A percentile compares a stretch with the other conserved stretches of the same genome.
Evolutionary conservation across 2,329 filamentous ascomycete species (phyloP).

Genomic region (Cladosporium phlei): DNA sequence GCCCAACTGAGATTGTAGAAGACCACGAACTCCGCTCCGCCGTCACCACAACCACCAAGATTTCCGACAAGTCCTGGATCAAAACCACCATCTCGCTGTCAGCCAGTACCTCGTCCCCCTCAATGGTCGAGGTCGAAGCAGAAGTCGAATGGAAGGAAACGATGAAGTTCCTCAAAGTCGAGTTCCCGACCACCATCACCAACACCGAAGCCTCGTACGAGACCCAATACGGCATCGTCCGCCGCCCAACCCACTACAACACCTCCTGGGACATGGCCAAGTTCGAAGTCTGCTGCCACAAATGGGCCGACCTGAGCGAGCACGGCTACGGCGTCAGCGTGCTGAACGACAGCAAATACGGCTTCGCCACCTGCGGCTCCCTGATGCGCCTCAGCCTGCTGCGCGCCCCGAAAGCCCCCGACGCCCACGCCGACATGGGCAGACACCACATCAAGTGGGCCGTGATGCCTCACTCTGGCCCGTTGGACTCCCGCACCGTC

Average conservation of each 20-base stretch:
- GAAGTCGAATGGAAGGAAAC: slow-evolving; percentile 97
- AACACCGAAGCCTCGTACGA: slow-evolving; percentile 95
- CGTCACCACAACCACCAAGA: slow-evolving; percentile 76
- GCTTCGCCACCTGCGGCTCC: slow-evolving; percentile 84
- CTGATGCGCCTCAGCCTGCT: slow-evolving; percentile 85
- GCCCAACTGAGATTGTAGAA: slow-evolving; percentile 67
- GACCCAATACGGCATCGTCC: slow-evolving; percentile 85
- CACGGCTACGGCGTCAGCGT: slow-evolving; percentile 85
- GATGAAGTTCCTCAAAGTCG: slow-evolving; percentile 97
- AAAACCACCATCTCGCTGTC: slow-evolving; percentile 79
- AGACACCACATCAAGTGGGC: slow-evolving; percentile 80
- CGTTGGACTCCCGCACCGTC: slow-evolving; percentile 67
- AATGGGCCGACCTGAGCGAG: slow-evolving; percentile 87
- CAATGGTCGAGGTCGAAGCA: slow-evolving; percentile 70
- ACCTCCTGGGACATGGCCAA: slow-evolving; percentile 97
- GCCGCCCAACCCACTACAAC: slow-evolving; percentile 94
- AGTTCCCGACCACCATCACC: slow-evolving; percentile 87
- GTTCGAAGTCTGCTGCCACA: slow-evolving; percentile 94
- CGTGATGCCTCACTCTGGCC: slow-evolving; percentile 76
- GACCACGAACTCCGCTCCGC: slow-evolving; percentile 70
- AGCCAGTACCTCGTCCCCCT: slow-evolving; percentile 55
- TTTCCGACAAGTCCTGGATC: slow-evolving; percentile 81
- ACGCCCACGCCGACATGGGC: slow-evolving; percentile 89
- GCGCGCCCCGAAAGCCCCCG: slow-evolving; percentile 84
- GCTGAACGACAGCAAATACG: slow-evolving; percentile 93